A percentile compares a stretch with the other conserved stretches of the same genome.
Conservation (phyloP, 352 stramenopile species). For the Pythium coloratum region DNA sequence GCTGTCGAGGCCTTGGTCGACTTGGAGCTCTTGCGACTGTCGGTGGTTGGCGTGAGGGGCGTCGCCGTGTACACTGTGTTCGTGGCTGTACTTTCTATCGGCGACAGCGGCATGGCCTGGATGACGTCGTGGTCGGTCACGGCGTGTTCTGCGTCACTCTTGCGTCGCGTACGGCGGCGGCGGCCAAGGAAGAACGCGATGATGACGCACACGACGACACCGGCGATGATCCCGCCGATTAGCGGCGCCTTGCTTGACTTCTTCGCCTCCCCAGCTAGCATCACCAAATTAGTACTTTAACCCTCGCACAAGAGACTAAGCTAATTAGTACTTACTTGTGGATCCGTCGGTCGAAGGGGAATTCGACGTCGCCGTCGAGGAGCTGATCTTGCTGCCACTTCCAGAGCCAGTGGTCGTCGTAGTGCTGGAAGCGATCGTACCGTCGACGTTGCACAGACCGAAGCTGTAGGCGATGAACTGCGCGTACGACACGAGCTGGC, state of each 20-base stretch:
- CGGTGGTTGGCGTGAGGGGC: not conserved
- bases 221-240: not conserved
- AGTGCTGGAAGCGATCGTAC: not conserved
- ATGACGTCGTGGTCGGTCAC: not conserved
- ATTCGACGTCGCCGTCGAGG: not conserved
- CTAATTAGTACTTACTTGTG: not conserved
- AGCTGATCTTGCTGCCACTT: not conserved
- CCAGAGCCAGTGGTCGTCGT: too few species aligned
- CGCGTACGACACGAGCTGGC: not conserved
- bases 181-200: not conserved
- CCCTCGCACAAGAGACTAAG: not conserved
- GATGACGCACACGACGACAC: not conserved
- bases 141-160: not conserved
- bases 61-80: not conserved
- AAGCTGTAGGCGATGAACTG: not conserved
- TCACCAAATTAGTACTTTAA: not conserved
- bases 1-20: not conserved
- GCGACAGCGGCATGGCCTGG: not conserved
- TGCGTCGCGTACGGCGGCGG: not conserved
- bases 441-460: not conserved
- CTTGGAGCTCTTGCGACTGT: not conserved
- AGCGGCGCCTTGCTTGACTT: not conserved
- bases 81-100: not conserved
- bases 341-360: not conserved
- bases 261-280: not conserved